phyloP scores from a whole-genome alignment of 768 basidiomycete species.

The Leucosporidium scottii region DNA sequence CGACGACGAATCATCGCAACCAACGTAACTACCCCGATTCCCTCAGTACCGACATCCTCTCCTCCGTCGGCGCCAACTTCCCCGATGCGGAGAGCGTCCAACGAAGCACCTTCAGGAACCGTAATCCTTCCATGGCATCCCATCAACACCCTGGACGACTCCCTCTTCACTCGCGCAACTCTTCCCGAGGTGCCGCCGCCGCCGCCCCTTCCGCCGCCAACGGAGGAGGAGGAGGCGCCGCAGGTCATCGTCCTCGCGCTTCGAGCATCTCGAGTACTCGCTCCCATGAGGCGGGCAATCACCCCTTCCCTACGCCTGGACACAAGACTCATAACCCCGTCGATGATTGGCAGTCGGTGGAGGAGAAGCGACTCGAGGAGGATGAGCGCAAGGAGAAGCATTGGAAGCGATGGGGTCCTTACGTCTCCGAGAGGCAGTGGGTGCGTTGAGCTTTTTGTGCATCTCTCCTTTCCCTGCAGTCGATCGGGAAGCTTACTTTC shows the following conservation, averaged over 20 bases:
- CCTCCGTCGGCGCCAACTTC: constrained; percentile 8
- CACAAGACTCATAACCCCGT: constrained; percentile 24
- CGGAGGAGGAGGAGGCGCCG: not conserved
- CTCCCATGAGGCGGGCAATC: constrained; percentile 25
- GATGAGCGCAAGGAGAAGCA: constrained; percentile 71
- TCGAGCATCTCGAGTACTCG: constrained; percentile 20
- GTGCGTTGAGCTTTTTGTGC: constrained; percentile 45
- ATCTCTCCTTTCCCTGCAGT: not conserved
- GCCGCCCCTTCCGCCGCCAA: not conserved
- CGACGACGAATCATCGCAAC: too few relatives aligned
- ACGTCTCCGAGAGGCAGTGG: constrained; percentile 96
- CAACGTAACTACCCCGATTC: not conserved
- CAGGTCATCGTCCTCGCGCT: constrained; percentile 5
- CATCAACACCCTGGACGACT: constrained; percentile 26
- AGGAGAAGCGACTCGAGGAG: constrained; percentile 73
- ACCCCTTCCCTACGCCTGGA: constrained; percentile 39
- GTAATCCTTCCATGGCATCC: constrained; percentile 25
- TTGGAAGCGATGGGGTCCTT: constrained; percentile 99
- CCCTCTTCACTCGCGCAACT: constrained; percentile 1
- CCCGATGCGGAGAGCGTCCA: constrained; percentile 19
- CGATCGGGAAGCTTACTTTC: constrained; percentile 12
- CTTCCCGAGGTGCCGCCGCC: not conserved
- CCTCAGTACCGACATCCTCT: too few relatives aligned
- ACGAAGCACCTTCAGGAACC: constrained; percentile 26
- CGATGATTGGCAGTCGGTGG: constrained; percentile 62